phyloP scores from a whole-genome alignment of 306 rosid genomes.

The Inga leiocalycina region DNA sequence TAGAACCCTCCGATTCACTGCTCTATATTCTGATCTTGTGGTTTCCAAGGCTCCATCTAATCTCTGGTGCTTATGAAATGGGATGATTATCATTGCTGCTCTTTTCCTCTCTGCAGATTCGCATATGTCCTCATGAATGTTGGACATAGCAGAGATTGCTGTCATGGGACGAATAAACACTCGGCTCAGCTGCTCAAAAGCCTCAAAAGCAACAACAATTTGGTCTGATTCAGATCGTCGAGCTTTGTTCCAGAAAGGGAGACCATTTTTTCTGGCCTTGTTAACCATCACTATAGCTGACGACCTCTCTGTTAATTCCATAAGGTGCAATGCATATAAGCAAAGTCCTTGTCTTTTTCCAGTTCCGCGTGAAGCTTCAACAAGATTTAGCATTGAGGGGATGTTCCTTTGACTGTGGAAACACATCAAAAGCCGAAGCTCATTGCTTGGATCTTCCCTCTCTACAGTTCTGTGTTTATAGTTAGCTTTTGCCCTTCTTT shows the following conservation, averaged over 20 bases:
- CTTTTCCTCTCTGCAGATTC: slow-evolving; percentile 50
- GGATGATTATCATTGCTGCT: slow-evolving; percentile 61
- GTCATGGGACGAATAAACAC: slow-evolving; percentile 76
- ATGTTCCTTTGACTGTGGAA: slow-evolving; percentile 57
- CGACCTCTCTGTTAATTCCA: slow-evolving; percentile 65
- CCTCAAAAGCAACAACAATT: slow-evolving; percentile 64
- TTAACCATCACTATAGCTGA: slow-evolving; percentile 72
- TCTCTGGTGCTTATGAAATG: slow-evolving; percentile 69
- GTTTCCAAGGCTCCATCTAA: slow-evolving; percentile 61
- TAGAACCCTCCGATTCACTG: slow-evolving; percentile 53
- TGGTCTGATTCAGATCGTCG: slow-evolving; percentile 35
- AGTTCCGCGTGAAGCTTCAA: slow-evolving; percentile 65
- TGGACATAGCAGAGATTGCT: slow-evolving; percentile 53
- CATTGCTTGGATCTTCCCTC: slow-evolving; percentile 41
- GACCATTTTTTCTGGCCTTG: slow-evolving; percentile 58
- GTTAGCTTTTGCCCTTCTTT: slow-evolving; percentile 30
- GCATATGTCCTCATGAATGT: slow-evolving; percentile 64
- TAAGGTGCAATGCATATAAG: slow-evolving; percentile 68
- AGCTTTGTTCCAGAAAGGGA: slow-evolving; percentile 70
- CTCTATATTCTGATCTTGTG: slow-evolving; percentile 46
- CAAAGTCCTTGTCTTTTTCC: slow-evolving; percentile 51
- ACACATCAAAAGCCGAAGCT: slow-evolving; percentile 60
- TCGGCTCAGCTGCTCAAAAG: slow-evolving; percentile 53
- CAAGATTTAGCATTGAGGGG: slow-evolving; percentile 59
- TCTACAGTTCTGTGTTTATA: slow-evolving; percentile 51